These are phyloP conservation scores for Barbatosphaeria neglecta DNA, from an alignment of 495 filamentous ascomycete species.

Conservation along the genomic window DNA sequence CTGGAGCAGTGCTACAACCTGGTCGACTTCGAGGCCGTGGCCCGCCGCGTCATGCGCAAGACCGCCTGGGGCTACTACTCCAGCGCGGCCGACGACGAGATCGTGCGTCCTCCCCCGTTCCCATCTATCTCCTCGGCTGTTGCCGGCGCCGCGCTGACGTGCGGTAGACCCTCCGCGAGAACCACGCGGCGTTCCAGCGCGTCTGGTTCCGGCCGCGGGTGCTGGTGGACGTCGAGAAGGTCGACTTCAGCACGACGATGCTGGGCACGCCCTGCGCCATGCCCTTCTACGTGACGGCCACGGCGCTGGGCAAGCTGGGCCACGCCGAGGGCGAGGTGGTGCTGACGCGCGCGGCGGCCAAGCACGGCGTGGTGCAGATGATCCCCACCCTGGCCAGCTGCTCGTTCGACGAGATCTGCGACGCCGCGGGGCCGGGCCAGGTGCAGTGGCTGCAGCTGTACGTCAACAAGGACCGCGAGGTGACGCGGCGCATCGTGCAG, in stretches of 20 bases:
- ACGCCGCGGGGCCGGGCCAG: slow-evolving; percentile 68
- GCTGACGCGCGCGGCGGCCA: slow-evolving; percentile 70
- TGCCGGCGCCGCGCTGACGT: not conserved
- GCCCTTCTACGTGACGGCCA: slow-evolving; percentile 89
- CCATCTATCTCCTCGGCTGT: not conserved
- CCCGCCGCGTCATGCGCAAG: slow-evolving; percentile 81
- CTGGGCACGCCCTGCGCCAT: slow-evolving; percentile 70
- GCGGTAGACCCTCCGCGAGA: slow-evolving; percentile 84
- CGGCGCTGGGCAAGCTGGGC: slow-evolving; percentile 83
- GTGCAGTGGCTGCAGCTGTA: slow-evolving; percentile 97
- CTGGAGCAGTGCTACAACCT: slow-evolving; percentile 89
- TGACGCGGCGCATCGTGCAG: slow-evolving; percentile 80
- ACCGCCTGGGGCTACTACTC: slow-evolving; percentile 96
- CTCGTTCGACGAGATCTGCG: slow-evolving; percentile 93
- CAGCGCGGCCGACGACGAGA: slow-evolving; percentile 92
- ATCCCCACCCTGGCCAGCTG: slow-evolving; percentile 97
- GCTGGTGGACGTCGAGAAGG: slow-evolving; percentile 72
- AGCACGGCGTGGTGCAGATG: slow-evolving; percentile 89
- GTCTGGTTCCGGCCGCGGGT: slow-evolving; percentile 92
- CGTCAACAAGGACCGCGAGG: slow-evolving; percentile 90
- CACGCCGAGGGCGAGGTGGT: slow-evolving; percentile 83
- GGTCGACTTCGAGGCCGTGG: slow-evolving; percentile 89
- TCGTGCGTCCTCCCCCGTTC: slow-evolving; percentile 44
- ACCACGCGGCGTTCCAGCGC: slow-evolving; percentile 90
- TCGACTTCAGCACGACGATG: slow-evolving; percentile 84